Conservation (phyloP, 805 yeast species). For the Lipomyces chichibuensis region DNA sequence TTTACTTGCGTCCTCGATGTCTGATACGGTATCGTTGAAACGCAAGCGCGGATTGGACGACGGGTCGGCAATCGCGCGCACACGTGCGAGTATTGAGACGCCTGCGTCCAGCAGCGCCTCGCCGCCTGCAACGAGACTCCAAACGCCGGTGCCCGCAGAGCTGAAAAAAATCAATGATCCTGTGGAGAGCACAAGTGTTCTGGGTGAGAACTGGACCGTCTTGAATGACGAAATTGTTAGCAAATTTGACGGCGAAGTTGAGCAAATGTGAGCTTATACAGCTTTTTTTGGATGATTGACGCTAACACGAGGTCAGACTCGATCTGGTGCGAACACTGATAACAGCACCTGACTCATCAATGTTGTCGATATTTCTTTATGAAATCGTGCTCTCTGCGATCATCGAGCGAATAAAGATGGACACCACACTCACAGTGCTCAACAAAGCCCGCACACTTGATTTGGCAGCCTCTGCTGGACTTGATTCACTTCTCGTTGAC, state of each 20-base stretch:
- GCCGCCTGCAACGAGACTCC: neutral
- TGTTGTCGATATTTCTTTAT: slow-evolving; percentile 13
- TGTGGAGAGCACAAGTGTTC: neutral
- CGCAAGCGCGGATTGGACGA: slow-evolving; percentile 21
- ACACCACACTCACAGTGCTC: slow-evolving; percentile 5
- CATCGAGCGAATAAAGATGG: slow-evolving; percentile 10
- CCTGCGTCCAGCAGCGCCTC: neutral
- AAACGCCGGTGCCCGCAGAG: slow-evolving; percentile 2
- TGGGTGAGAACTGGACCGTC: slow-evolving; percentile 14
- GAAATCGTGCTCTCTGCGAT: slow-evolving; percentile 22
- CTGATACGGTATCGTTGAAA: slow-evolving; percentile 8
- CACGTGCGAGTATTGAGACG: slow-evolving; percentile 4
- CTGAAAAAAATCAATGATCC: too few species aligned
- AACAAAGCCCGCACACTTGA: slow-evolving; percentile 8
- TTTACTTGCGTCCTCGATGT: neutral
- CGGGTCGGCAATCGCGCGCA: neutral
- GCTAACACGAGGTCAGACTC: neutral
- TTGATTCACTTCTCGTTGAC: slow-evolving; percentile 24
- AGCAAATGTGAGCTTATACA: slow-evolving; percentile 8
- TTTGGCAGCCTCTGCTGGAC: neutral
- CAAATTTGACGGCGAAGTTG: neutral
- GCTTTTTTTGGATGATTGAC: neutral
- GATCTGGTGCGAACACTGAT: neutral
- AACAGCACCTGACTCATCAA: slow-evolving; percentile 6
- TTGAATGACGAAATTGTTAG: slow-evolving; percentile 12